Evolutionary conservation across 495 filamentous ascomycete genomes (phyloP).

Genomic region (Penicillium fimorum): DNA sequence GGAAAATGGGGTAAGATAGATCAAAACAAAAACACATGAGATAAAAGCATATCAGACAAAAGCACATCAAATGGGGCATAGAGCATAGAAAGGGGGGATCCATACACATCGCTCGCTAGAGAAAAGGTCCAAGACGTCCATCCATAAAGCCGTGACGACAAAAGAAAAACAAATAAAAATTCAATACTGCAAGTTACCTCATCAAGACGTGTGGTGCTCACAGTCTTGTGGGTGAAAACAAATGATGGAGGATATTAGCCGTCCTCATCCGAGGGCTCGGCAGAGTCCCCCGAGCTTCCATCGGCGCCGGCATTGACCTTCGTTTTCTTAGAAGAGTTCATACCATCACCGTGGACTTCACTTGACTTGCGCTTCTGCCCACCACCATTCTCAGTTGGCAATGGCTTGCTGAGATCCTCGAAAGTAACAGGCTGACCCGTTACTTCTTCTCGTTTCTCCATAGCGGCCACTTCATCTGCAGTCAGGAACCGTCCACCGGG

Average conservation of each 20-base stretch:
- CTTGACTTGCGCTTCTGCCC: conserved; percentile 54
- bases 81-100: conserved; percentile 21
- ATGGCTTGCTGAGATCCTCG: conserved; percentile 33
- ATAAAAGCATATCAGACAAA: background rate
- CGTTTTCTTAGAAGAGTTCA: conserved; percentile 44
- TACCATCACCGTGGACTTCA: conserved; percentile 42
- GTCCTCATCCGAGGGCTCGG: conserved; percentile 48
- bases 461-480: conserved; percentile 92
- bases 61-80: conserved; percentile 16
- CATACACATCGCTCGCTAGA: conserved; percentile 46
- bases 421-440: conserved; percentile 28
- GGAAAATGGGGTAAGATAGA: background rate
- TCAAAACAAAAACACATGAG: conserved; percentile 5
- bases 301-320: conserved; percentile 49
- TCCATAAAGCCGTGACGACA: conserved; percentile 37
- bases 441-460: conserved; percentile 58
- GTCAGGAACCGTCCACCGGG: conserved; percentile 97
- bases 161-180: conserved; percentile 25
- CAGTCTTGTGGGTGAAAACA: background rate
- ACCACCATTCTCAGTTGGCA: conserved; percentile 27
- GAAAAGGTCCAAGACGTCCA: conserved; percentile 34
- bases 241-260: conserved; percentile 29
- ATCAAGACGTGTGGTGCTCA: background rate
- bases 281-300: conserved; percentile 51
- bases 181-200: background rate